Evolutionary conservation across 2,329 filamentous ascomycete genomes (phyloP).

Genomic region (Volutella citrinella): DNA sequence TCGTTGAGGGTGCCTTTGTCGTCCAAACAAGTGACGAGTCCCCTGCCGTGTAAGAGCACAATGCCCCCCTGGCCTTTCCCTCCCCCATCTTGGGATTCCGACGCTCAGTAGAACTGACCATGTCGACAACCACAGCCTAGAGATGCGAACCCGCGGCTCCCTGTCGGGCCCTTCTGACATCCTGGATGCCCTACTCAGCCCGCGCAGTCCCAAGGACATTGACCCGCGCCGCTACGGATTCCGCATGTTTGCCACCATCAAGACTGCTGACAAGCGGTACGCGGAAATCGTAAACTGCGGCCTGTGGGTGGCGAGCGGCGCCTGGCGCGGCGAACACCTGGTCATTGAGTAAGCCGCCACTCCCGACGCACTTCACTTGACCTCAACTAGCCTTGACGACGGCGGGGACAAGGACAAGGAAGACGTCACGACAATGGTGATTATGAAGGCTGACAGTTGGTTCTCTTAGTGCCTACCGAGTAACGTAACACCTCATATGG

Average conservation of each 20-base stretch:
- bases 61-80: no score
- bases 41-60: slow-evolving; percentile 39
- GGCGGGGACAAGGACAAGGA: no score
- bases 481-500: slow-evolving; percentile 23
- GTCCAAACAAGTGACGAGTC: slow-evolving; percentile 45
- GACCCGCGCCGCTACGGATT: slow-evolving; percentile 45
- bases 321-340: slow-evolving; percentile 43
- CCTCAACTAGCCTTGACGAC: no score
- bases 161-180: slow-evolving; percentile 44
- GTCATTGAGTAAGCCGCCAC: slow-evolving; percentile 42
- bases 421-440: no score
- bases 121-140: slow-evolving; percentile 24
- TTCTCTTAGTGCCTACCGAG: slow-evolving; percentile 30
- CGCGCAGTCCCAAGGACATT: slow-evolving; percentile 35
- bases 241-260: slow-evolving; percentile 47
- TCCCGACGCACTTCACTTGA: no score
- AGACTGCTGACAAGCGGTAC: slow-evolving; percentile 48
- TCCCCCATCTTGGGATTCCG: no score
- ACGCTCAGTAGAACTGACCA: no score
- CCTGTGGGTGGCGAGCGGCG: slow-evolving; percentile 48
- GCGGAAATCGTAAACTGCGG: slow-evolving; percentile 47
- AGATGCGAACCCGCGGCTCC: slow-evolving; percentile 46
- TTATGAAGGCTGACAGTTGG: slow-evolving; percentile 10
- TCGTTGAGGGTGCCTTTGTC: slow-evolving; percentile 48
- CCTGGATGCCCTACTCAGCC: slow-evolving; percentile 38